Conservation (phyloP, 208 protist genomes). For the Tritrichomonas foetus region DNA sequence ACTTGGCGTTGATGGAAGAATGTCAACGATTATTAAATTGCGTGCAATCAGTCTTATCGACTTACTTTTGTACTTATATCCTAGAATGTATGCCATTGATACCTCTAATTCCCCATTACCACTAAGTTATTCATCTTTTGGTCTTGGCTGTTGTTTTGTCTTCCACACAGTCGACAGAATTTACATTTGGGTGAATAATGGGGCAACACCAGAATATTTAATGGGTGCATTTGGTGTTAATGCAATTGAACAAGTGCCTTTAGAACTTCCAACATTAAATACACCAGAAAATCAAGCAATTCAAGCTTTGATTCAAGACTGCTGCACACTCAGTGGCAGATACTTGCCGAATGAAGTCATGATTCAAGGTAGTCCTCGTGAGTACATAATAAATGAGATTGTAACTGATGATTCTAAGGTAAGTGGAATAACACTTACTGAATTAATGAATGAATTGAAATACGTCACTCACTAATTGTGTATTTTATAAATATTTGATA, state of each 20-base stretch:
- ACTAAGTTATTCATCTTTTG: neutral
- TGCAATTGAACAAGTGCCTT: neutral
- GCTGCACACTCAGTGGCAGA: neutral
- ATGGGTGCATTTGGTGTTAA: neutral
- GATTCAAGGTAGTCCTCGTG: neutral
- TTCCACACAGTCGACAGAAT: neutral
- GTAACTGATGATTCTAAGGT: neutral
- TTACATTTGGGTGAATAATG: neutral
- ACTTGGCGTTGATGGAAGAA: neutral
- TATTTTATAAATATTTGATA: no score
- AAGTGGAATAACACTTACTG: no score
- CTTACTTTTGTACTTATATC: neutral
- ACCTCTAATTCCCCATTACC: no score
- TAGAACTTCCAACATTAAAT: neutral
- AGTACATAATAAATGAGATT: neutral
- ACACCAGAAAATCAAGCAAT: neutral
- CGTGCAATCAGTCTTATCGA: neutral
- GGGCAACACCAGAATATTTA: neutral
- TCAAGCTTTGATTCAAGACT: neutral
- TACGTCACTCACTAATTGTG: no score
- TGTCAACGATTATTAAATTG: neutral
- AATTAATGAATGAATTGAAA: no score
- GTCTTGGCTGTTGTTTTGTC: neutral
- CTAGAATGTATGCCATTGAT: neutral
- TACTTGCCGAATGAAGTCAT: neutral